Evolutionary conservation across 148 eudicot species (phyloP), one percentile per base, ranked within the genome.

Genomic region (Heliosperma pusillum): DNA sequence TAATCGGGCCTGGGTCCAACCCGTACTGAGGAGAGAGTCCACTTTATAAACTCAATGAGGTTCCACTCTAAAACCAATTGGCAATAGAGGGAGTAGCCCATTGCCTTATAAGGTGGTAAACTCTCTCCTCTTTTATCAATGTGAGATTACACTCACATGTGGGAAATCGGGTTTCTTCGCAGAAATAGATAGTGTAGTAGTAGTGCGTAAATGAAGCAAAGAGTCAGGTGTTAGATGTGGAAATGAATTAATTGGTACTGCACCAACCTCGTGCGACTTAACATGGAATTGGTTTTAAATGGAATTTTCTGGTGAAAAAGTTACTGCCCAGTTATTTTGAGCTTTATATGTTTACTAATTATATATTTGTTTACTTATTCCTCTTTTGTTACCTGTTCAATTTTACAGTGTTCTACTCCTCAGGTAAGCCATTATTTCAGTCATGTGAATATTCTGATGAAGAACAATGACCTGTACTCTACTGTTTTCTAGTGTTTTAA

Each of bases 231-330:
- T 27, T 70, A 26, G 73, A 70, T 47, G 73, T 50, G 22, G 42
- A 36, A 17, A 22, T 40, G 50, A 40, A 67, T 67, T 67, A n/a
- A 67, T 40, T 67, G 71, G 10, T 44, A 42, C 71, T 67, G 50
- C 26, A 67, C 9, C 27, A 24, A 67, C 55, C 71, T 67, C 71
- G 50, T n/a, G 71, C 22, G 27, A 67, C 55, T 67, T 52, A 70
- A 50, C 73, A 70, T 70, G 60, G 42, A 70, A 4, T 70, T 70
- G 61, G 73, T 70, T 70, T 70, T 70, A 70, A 50, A 50, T 70
- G 73, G 73, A 60, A 70, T 70, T 70, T 70, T 70, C 60, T 50
- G 21, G 42, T 70, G 60, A 26, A 45, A 25, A 25, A 19, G 15
- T 26, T 40, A 2, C 70, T 66, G 70, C 42, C 10, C 8, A 66